These are phyloP conservation scores for Boletus sp. DNA, from an alignment of 768 basidiomycete species.

Conservation along the genomic window DNA sequence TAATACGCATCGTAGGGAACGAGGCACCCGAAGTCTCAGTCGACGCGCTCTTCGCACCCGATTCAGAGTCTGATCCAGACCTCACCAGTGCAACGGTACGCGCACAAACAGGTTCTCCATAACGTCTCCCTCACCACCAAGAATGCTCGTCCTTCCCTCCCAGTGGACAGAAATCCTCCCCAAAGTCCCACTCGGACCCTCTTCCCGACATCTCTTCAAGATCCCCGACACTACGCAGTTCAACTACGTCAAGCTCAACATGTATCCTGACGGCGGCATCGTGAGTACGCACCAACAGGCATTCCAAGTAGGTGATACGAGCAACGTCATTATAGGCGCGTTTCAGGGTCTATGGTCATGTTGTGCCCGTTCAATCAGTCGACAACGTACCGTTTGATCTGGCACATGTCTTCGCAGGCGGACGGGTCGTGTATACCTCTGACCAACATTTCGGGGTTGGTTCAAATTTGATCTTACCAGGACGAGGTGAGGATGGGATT, in stretches of 20 bases:
- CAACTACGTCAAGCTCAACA: conserved; percentile 87
- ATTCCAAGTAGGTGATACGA: not conserved
- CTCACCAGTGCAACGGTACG: conserved; percentile 54
- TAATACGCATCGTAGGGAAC: conserved; percentile 50
- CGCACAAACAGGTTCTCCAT: not conserved
- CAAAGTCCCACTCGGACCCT: conserved; percentile 72
- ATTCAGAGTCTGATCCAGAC: conserved; percentile 41
- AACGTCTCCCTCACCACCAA: not conserved
- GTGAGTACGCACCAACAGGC: conserved; percentile 37
- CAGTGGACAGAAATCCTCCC: conserved; percentile 85
- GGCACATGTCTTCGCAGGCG: conserved; percentile 88
- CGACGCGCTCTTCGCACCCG: conserved; percentile 48
- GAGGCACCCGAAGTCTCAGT: conserved; percentile 84
- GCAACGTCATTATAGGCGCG: conserved; percentile 57
- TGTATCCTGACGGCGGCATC: conserved; percentile 97
- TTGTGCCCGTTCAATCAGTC: conserved; percentile 59
- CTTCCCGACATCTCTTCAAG: conserved; percentile 84
- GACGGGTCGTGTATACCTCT: conserved; percentile 76
- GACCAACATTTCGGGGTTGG: conserved; percentile 97
- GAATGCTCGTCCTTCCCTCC: not conserved
- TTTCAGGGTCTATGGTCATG: conserved; percentile 86
- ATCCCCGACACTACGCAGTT: conserved; percentile 49
- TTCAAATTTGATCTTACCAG: conserved; percentile 86
- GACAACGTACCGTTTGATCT: conserved; percentile 66
- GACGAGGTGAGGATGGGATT: conserved; percentile 53